Percentiles rank a stretch among this genome's conserved stretches.
These are phyloP conservation scores for maize (Zea mays) DNA, from an alignment of 176 grass and related monocot genomes.

Conservation along the genomic window Zm-B73-REFERENCE-NAM-5.0 NC_050100.1:7688001-7688500, in stretches of 20 bases:
- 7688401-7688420: background rate
- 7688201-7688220: slow-evolving; percentile 55
- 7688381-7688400: background rate
- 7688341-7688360: background rate
- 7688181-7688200: slow-evolving; percentile 21
- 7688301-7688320: slow-evolving; percentile 42
- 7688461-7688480: no score
- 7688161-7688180: slow-evolving; percentile 66
- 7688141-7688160: slow-evolving; percentile 44
- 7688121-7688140: slow-evolving; percentile 57
- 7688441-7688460: no score
- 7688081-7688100: slow-evolving; percentile 98
- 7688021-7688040: slow-evolving; percentile 93
- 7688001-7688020: slow-evolving; percentile 89
- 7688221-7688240: slow-evolving; percentile 41
- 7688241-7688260: slow-evolving; percentile 64
- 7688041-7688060: slow-evolving; percentile 67
- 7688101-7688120: slow-evolving; percentile 87
- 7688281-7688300: slow-evolving; percentile 44
- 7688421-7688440: no score
- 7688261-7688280: slow-evolving; percentile 39
- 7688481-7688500: no score
- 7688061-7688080: slow-evolving; percentile 69
- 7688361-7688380: background rate
- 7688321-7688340: slow-evolving; percentile 8